Percentiles rank a stretch among this genome's conserved stretches.
Conservation (phyloP, 1,139 yeast species). For the Saccharomyces hybrid region DNA sequence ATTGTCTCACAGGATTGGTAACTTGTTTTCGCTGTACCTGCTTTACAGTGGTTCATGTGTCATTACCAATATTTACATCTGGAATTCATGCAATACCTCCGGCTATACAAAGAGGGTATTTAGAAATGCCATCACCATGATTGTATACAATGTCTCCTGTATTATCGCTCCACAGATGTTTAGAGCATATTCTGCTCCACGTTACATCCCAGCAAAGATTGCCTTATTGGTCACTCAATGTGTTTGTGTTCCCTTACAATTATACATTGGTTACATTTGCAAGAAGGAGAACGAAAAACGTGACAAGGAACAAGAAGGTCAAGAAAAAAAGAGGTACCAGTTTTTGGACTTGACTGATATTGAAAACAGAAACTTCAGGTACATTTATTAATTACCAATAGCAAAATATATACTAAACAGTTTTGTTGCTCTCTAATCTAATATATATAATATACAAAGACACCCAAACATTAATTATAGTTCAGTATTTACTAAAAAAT, state of each 20-base stretch:
- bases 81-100: constrained; percentile 46
- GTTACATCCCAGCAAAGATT: constrained; percentile 43
- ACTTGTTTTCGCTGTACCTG: constrained; percentile 32
- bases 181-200: constrained; percentile 45
- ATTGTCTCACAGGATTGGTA: constrained; percentile 31
- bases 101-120: constrained; percentile 65
- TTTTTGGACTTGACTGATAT: constrained; percentile 61
- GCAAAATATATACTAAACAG: not conserved
- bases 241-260: constrained; percentile 34
- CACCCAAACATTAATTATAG: not conserved
- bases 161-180: constrained; percentile 67
- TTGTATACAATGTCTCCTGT: constrained; percentile 63
- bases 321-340: constrained; percentile 34
- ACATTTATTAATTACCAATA: constrained; percentile 26
- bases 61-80: constrained; percentile 34
- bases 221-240: constrained; percentile 40
- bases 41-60: constrained; percentile 38
- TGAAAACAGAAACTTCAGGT: constrained; percentile 59
- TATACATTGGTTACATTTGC: constrained; percentile 34
- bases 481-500: not conserved
- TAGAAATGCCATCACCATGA: constrained; percentile 50
- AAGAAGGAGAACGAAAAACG: constrained; percentile 38
- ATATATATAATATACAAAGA: not conserved
- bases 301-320: constrained; percentile 33
- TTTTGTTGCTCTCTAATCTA: not conserved